Percentiles rank a stretch among this genome's conserved stretches.
Conservation (phyloP, 192 early-diverging fungal species). For the Ambispora gerdemannii region DNA sequence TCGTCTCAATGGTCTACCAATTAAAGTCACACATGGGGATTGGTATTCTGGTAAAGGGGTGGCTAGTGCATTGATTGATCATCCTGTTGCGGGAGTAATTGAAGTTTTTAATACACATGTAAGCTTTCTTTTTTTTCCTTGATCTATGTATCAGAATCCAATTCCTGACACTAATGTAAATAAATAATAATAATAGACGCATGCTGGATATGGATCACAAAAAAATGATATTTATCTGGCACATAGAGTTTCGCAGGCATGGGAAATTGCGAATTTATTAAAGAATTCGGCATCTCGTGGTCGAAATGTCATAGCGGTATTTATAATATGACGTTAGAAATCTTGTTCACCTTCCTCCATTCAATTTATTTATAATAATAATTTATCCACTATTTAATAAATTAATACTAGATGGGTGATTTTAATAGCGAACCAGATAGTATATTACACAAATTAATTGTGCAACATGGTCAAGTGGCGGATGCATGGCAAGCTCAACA, state of each 20-base stretch:
- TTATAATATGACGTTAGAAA: too few relatives aligned
- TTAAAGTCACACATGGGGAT: slow-evolving; percentile 53
- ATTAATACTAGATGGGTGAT: slow-evolving; percentile 47
- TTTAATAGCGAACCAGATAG: slow-evolving; percentile 50
- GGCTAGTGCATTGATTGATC: slow-evolving; percentile 44
- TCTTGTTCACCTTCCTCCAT: not conserved
- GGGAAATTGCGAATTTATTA: slow-evolving; percentile 47
- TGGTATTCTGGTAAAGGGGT: slow-evolving; percentile 57
- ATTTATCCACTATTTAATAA: not conserved
- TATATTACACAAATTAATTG: slow-evolving; percentile 40
- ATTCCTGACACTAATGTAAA: not conserved
- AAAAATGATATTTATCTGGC: slow-evolving; percentile 46
- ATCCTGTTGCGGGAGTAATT: slow-evolving; percentile 49
- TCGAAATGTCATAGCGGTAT: slow-evolving; percentile 55
- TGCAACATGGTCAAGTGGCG: slow-evolving; percentile 44
- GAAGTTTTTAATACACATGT: slow-evolving; percentile 60
- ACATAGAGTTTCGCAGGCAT: slow-evolving; percentile 50
- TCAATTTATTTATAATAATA: not conserved
- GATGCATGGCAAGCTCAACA: slow-evolving; percentile 48
- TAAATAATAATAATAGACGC: slow-evolving; percentile 38
- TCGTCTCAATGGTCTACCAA: slow-evolving; percentile 48
- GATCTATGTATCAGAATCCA: not conserved
- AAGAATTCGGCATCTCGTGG: slow-evolving; percentile 44
- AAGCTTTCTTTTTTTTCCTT: slow-evolving; percentile 28
- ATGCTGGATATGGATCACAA: slow-evolving; percentile 51